Base-by-base conservation (phyloP, 2,329 filamentous ascomycete species). In the Myriosclerotinia scirpicola region DNA sequence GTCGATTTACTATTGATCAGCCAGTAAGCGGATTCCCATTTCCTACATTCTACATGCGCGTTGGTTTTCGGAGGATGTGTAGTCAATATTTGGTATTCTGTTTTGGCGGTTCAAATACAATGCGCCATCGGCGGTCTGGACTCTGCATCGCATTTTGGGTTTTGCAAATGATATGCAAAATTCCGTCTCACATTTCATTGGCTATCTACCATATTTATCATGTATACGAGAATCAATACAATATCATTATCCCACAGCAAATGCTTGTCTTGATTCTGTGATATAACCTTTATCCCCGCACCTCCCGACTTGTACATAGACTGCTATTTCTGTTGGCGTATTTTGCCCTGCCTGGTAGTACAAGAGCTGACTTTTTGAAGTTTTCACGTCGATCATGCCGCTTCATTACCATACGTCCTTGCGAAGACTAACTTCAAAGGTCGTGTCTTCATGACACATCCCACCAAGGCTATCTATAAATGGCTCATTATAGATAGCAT, bases 401-500 rank as follows among this genome's bases (percentile, higher is more conserved):
- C 94, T 20, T 97, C 94, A n/a, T 82, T 99, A 56, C 95, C 95
- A 54, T 99, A 98, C 77, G 95, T 99, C 68, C 85, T 99, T 71
- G 91, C 94, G 71, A 99, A 99, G 81, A 98, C 95, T 48, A 97
- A 97, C 78, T 99, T 99, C 82, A 90, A 91, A 71, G 95, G 95
- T 59, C 88, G 93, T 30, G 94, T 98, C 69, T 98, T 97, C 81
- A 99, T 98, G 94, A 99, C 95, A 62, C 95, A 99, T 81, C 93
- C 95, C 1, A 99, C 95, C 56, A 98, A 99, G 79, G 95, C 95
- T 73, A 99, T 99, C 77, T 99, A 99, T 85, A 98, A 98, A 80
- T 98, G 95, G 94, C 87, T 98, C 62, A 97, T 98, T 70, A 93
- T 97, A 78, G 95, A 99, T 79, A 96, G 93, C 72, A 92, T 99